phyloP scores from a whole-genome alignment of 306 rosid species.

The Ormosia semicastrata region DNA sequence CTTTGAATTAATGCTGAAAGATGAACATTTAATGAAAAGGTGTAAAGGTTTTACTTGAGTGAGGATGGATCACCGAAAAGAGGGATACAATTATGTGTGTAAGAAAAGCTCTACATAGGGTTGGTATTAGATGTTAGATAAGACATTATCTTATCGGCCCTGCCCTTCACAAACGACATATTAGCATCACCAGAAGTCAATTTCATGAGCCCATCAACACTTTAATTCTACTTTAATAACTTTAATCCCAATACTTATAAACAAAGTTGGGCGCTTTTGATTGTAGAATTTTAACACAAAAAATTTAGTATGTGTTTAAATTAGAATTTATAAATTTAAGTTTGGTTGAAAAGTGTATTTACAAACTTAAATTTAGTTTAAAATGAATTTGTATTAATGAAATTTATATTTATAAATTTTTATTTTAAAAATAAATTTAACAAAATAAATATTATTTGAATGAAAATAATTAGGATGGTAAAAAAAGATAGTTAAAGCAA shows the following conservation, averaged over 20 bases:
- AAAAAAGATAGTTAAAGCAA: no score
- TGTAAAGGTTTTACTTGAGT: background rate
- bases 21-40: background rate
- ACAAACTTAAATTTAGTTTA: no score
- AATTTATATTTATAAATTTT: no score
- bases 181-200: background rate
- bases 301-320: no score
- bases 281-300: background rate
- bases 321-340: no score
- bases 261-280: background rate
- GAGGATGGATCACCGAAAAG: background rate
- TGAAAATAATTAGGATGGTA: no score
- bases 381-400: no score
- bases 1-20: slow-evolving; percentile 20
- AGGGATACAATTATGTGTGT: background rate
- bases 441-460: no score
- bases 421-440: no score
- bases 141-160: slow-evolving; percentile 21
- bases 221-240: background rate
- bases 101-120: background rate
- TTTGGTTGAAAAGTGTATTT: no score
- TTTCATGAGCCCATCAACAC: background rate
- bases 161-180: background rate
- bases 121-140: background rate
- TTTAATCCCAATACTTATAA: background rate